These are phyloP conservation scores for Kickxella alabastrina DNA, from an alignment of 192 early-diverging fungal genomes.

Conservation along the genomic window DNA sequence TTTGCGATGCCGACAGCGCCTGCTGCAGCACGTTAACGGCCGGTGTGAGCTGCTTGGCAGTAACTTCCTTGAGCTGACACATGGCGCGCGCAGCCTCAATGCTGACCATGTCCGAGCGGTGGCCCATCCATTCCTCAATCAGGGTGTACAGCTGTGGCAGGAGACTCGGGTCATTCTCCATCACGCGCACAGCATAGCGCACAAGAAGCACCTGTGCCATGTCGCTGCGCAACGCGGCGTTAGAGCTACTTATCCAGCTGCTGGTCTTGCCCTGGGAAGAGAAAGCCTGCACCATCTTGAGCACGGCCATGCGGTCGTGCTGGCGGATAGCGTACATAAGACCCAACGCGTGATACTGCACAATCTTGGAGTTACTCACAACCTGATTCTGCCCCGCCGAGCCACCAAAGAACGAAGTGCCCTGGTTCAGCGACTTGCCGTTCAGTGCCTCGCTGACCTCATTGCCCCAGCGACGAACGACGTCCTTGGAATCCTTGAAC, in stretches of 20 bases:
- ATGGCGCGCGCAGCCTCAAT: conserved; percentile 96
- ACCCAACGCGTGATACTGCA: conserved; percentile 97
- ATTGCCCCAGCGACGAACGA: conserved; percentile 94
- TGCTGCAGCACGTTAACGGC: conserved; percentile 92
- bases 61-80: conserved; percentile 83
- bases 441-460: conserved; percentile 94
- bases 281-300: conserved; percentile 91
- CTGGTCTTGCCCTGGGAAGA: conserved; percentile 48
- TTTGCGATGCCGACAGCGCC: conserved; percentile 83
- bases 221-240: conserved; percentile 67
- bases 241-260: conserved; percentile 53
- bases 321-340: conserved; percentile 91
- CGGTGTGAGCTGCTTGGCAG: conserved; percentile 79
- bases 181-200: conserved; percentile 84
- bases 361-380: conserved; percentile 72
- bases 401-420: conserved; percentile 48
- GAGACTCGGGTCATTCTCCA: conserved; percentile 71
- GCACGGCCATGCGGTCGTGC: conserved; percentile 97
- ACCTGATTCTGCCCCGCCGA: conserved; percentile 25
- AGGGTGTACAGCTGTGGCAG: conserved; percentile 65
- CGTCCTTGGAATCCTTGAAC: conserved; percentile 80
- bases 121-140: conserved; percentile 85
- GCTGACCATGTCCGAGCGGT: conserved; percentile 97
- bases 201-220: conserved; percentile 91
- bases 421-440: conserved; percentile 64